Evolutionary conservation across 805 yeast genomes (phyloP), one percentile per base, ranked within the genome.

Genomic region (Dipodascus geniculatus): DNA sequence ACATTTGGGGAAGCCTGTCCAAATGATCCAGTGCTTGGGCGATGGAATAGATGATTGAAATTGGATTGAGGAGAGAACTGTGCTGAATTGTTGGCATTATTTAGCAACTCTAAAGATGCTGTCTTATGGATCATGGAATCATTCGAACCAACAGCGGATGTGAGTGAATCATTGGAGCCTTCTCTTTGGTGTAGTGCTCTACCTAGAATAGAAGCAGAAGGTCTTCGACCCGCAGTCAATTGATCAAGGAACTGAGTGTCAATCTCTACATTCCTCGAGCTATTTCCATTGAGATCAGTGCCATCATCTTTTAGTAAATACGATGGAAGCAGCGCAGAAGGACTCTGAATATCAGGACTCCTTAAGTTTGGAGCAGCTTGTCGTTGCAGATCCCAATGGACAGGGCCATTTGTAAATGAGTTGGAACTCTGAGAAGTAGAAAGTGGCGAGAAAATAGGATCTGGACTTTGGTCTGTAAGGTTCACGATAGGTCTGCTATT

Each of bases 321-420:
- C 2, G 74, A 62, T 1, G 75, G 76, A 17, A 71, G 55, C 9
- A 70, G 62, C 53, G 64, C 63, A 19, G 69, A 60, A 4, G 71
- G 73, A 22, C 67, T 71, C 42, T 64, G 48, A 6, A 66, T 65
- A 3, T 61, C 68, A 11, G 60, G 67, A n/a, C 55, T 63, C 2
- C 61, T 62, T 2, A 53, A 51, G 19, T n/a, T 51, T 49, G 24
- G 16, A 20, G 24, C 24, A 11, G 44, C 14, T 6, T 2, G 51
- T 8, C 31, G 4, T 22, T 20, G 31, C 4, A 47, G 49, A 47
- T 47, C 49, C 24, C 31, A 22, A 20, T 47, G 14, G 4, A 47
- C 17, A 47, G 49, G 49, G n/a, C 44, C 44, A 38, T 38, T 38
- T 16, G 44, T 38, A n/a, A 38, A n/a, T 11, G 44, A 38, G 4